These are phyloP conservation scores for Eudorina sp. DNA, from an alignment of 139 green algal species.

Conservation along the genomic window DNA sequence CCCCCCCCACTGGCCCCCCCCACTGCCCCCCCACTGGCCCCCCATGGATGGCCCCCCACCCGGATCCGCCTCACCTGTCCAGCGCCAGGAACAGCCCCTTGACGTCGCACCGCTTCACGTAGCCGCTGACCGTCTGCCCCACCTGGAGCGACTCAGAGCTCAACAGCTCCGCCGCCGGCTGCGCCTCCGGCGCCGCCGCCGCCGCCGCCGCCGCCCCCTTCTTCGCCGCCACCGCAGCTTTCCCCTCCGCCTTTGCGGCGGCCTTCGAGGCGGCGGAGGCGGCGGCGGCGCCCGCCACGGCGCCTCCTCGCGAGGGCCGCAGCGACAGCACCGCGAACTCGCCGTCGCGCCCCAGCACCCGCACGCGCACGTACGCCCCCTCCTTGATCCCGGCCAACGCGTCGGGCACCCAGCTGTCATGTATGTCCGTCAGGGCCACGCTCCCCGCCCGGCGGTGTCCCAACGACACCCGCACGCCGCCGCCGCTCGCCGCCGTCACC, in stretches of 20 bases:
- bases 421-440: constrained; percentile 85
- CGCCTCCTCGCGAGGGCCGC: constrained; percentile 68
- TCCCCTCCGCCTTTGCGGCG: background rate
- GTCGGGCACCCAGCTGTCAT: constrained; percentile 77
- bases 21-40: too few species aligned
- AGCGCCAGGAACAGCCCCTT: constrained; percentile 71
- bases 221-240: background rate
- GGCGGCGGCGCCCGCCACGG: constrained; percentile 9
- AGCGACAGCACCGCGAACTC: constrained; percentile 67
- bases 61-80: constrained; percentile 52
- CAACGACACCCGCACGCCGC: constrained; percentile 79
- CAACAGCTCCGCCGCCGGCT: constrained; percentile 19
- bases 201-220: background rate
- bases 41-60: background rate
- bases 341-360: constrained; percentile 56
- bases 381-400: constrained; percentile 71
- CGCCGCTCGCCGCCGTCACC: constrained; percentile 51
- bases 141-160: background rate
- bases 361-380: constrained; percentile 68
- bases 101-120: constrained; percentile 76
- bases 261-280: constrained; percentile 1
- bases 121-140: constrained; percentile 61
- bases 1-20: too few species aligned
- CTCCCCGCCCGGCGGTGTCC: constrained; percentile 52
- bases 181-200: background rate